These are phyloP conservation scores for Pseudogymnoascus sp. DNA, from an alignment of 2,329 filamentous ascomycete species.

Conservation along the genomic window DNA sequence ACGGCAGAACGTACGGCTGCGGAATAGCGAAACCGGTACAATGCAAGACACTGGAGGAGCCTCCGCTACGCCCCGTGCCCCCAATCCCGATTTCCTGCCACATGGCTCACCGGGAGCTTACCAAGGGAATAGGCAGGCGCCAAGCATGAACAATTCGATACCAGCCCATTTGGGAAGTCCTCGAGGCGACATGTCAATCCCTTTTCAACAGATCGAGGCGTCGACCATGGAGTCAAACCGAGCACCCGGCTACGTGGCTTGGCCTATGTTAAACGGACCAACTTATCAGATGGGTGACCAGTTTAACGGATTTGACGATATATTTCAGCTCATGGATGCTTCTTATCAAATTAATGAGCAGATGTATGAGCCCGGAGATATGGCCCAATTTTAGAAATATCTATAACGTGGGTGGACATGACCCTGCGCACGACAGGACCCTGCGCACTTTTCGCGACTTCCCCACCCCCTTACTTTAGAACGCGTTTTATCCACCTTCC, in stretches of 20 bases:
- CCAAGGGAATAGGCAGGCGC: not conserved
- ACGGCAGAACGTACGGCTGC: not conserved
- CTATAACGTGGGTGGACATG: not conserved
- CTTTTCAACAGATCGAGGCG: not conserved
- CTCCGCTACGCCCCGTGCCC: not conserved
- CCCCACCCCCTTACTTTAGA: too few species aligned
- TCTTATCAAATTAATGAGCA: constrained; percentile 16
- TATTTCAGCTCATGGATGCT: constrained; percentile 19
- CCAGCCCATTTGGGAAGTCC: not conserved
- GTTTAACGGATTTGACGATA: constrained; percentile 9
- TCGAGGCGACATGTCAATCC: not conserved
- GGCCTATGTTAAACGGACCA: not conserved
- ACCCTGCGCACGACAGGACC: too few species aligned
- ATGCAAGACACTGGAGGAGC: not conserved
- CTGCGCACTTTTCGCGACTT: too few species aligned
- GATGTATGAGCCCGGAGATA: not conserved
- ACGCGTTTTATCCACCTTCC: too few species aligned
- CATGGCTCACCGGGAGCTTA: not conserved
- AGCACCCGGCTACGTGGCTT: not conserved
- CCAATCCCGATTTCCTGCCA: not conserved
- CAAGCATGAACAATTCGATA: not conserved
- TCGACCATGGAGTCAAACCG: not conserved
- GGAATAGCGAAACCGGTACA: not conserved
- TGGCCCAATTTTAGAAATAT: not conserved
- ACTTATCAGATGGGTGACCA: not conserved